phyloP scores from a whole-genome alignment of 2,329 filamentous ascomycete genomes.

The Coniochaeta hoffmannii region DNA sequence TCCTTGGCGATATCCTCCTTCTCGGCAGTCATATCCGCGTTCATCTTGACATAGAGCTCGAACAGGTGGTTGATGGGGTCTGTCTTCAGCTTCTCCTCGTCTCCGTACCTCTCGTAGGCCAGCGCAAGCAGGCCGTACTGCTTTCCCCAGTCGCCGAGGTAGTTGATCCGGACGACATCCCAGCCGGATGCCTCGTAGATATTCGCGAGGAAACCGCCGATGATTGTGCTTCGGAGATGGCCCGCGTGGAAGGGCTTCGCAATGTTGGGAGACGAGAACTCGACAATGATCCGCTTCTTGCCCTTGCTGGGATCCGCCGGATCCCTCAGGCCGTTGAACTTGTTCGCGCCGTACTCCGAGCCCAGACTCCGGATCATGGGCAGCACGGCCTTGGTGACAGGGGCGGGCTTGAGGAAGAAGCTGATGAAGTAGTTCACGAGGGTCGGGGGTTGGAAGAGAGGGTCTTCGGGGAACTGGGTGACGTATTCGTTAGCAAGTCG shows the following conservation, averaged over 20 bases:
- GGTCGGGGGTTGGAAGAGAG: conserved; percentile 63
- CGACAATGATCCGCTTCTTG: conserved; percentile 63
- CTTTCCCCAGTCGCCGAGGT: conserved; percentile 76
- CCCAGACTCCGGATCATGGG: conserved; percentile 60
- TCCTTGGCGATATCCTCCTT: conserved; percentile 56
- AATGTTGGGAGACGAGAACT: conserved; percentile 82
- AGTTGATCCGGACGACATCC: conserved; percentile 70
- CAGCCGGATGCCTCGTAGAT: conserved; percentile 64
- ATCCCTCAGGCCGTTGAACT: conserved; percentile 51
- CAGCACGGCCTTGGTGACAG: conserved; percentile 58
- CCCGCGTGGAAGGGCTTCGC: conserved; percentile 79
- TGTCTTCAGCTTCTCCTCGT: conserved; percentile 59
- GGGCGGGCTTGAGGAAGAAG: conserved; percentile 71
- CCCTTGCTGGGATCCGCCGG: conserved; percentile 51
- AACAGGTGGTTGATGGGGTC: conserved; percentile 80
- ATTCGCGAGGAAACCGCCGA: conserved; percentile 69
- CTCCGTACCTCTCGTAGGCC: conserved; percentile 68
- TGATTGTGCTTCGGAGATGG: conserved; percentile 71
- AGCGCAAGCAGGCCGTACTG: conserved; percentile 67
- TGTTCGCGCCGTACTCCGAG: conserved; percentile 57
- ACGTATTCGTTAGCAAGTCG: conserved; percentile 7
- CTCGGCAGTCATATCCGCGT: conserved; percentile 57
- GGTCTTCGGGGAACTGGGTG: conserved; percentile 57
- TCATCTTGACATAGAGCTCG: conserved; percentile 76
- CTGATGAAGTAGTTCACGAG: conserved; percentile 63